Conservation (phyloP, 495 filamentous ascomycete genomes). For the Usnea hakonensis region DNA sequence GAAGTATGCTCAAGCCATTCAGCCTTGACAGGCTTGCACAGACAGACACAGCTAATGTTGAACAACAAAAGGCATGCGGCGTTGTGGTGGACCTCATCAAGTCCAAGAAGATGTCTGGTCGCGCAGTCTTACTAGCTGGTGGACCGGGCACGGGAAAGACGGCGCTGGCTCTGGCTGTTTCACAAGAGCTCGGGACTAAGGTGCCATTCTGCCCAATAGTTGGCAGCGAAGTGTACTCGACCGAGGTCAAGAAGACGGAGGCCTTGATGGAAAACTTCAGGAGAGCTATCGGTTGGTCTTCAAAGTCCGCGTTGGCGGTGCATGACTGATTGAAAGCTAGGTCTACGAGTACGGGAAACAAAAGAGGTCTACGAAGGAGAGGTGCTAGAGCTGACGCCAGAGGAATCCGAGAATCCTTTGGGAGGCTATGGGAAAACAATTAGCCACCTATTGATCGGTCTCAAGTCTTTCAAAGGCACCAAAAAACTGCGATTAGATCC, state of each 20-base stretch:
- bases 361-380: slow-evolving; percentile 98
- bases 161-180: slow-evolving; percentile 85
- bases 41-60: slow-evolving; percentile 1
- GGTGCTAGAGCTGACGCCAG: slow-evolving; percentile 90
- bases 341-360: slow-evolving; percentile 86
- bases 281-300: slow-evolving; percentile 69
- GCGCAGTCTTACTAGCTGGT: slow-evolving; percentile 86
- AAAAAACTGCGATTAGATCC: slow-evolving; percentile 96
- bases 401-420: slow-evolving; percentile 96
- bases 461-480: slow-evolving; percentile 86
- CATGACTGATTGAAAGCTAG: slow-evolving; percentile 30
- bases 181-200: slow-evolving; percentile 91
- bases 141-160: slow-evolving; percentile 96
- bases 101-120: slow-evolving; percentile 92
- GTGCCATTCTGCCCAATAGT: slow-evolving; percentile 97
- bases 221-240: slow-evolving; percentile 91
- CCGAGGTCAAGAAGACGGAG: slow-evolving; percentile 98
- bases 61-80: slow-evolving; percentile 63
- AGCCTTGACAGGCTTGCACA: not conserved
- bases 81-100: slow-evolving; percentile 91
- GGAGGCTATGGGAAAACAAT: slow-evolving; percentile 94
- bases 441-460: slow-evolving; percentile 75
- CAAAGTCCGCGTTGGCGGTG: not conserved
- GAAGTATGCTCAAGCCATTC: slow-evolving; percentile 49
- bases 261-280: slow-evolving; percentile 98